These are phyloP conservation scores for Poa pratensis DNA, from an alignment of 176 grass and related monocot genomes.

Conservation along the genomic window DNA sequence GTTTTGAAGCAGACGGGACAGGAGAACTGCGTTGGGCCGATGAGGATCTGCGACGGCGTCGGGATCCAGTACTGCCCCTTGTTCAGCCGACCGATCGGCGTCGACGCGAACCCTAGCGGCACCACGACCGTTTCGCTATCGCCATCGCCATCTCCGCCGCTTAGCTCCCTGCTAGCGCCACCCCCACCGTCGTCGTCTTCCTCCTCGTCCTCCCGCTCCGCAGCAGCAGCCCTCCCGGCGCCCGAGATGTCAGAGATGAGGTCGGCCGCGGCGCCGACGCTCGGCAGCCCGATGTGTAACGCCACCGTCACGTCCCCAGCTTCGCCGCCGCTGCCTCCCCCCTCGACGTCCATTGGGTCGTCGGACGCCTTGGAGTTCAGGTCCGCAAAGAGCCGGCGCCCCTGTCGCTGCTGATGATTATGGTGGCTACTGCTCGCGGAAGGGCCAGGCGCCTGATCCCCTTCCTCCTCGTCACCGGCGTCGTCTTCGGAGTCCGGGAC, in stretches of 20 bases:
- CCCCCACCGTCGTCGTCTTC: neutral
- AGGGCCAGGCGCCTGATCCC: neutral
- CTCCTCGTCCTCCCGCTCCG: neutral
- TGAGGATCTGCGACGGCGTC: conserved; percentile 92
- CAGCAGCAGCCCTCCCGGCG: neutral
- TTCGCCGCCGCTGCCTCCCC: neutral
- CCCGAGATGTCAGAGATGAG: conserved; percentile 51
- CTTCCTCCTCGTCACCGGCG: neutral
- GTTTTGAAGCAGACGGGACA: conserved; percentile 94
- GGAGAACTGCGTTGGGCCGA: conserved; percentile 92
- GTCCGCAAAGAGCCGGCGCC: conserved; percentile 38
- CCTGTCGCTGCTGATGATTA: neutral
- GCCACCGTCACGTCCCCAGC: conserved; percentile 64
- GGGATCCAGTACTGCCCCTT: conserved; percentile 97
- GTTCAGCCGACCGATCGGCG: conserved; percentile 67
- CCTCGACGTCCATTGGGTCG: conserved; percentile 61
- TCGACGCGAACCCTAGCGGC: conserved; percentile 68
- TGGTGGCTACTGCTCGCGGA: neutral
- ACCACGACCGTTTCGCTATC: conserved; percentile 11
- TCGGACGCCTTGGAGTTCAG: conserved; percentile 46
- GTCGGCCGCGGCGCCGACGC: conserved; percentile 42
- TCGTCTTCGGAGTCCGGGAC: neutral
- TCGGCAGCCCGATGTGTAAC: conserved; percentile 78
- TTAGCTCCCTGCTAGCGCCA: neutral
- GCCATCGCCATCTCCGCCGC: neutral